Evolutionary conservation across 1,139 yeast genomes (phyloP).

Genomic region (Pichia sp.): DNA sequence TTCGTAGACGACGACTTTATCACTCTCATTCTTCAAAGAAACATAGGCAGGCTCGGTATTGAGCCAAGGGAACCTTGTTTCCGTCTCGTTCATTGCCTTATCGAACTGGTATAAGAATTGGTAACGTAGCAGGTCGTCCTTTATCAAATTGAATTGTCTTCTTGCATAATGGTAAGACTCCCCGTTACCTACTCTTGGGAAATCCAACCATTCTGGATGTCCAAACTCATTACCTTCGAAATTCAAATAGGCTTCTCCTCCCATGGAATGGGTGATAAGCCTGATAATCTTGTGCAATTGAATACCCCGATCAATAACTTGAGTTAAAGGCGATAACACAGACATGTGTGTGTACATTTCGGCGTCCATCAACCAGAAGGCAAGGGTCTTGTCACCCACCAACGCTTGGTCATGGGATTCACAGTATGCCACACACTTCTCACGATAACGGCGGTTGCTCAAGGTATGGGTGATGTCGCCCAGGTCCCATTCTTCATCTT

Average conservation of each 20-base stretch:
- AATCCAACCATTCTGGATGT: slow-evolving; percentile 98
- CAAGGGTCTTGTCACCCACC: slow-evolving; percentile 94
- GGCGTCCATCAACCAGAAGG: slow-evolving; percentile 98
- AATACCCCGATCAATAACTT: slow-evolving; percentile 80
- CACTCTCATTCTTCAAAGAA: slow-evolving; percentile 81
- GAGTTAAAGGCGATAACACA: slow-evolving; percentile 62
- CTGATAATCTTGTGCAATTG: slow-evolving; percentile 89
- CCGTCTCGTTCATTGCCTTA: slow-evolving; percentile 74
- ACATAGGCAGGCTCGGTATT: slow-evolving; percentile 70
- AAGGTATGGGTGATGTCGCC: slow-evolving; percentile 74
- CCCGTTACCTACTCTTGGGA: slow-evolving; percentile 84
- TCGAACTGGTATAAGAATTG: slow-evolving; percentile 75
- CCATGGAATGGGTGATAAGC: slow-evolving; percentile 76
- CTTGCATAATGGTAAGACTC: slow-evolving; percentile 93
- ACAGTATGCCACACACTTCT: slow-evolving; percentile 86
- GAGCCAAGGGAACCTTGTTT: slow-evolving; percentile 66
- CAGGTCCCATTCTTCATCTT: slow-evolving; percentile 91
- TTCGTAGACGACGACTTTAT: slow-evolving; percentile 84
- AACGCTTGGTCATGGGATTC: slow-evolving; percentile 97
- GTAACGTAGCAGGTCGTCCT: slow-evolving; percentile 77
- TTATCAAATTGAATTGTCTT: slow-evolving; percentile 83
- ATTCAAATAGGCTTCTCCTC: slow-evolving; percentile 94
- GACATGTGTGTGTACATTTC: slow-evolving; percentile 98
- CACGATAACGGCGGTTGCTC: slow-evolving; percentile 84
- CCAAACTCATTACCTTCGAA: slow-evolving; percentile 99